Evolutionary conservation across 305 asterid genomes (phyloP).

Genomic region (Fraxinus albicans): DNA sequence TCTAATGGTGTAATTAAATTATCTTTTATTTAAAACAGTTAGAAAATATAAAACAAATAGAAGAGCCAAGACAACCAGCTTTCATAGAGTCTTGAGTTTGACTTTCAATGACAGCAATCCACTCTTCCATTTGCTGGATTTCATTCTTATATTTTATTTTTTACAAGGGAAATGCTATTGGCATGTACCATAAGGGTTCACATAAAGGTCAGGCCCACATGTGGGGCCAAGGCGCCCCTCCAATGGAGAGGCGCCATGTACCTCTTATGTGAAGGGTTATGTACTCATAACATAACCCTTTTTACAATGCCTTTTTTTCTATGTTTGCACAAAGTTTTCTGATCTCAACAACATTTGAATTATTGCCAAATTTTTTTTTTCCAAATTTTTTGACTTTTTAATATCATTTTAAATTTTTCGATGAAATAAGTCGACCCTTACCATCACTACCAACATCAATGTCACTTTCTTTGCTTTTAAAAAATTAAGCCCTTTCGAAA

Average conservation of each 20-base stretch:
- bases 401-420: background rate
- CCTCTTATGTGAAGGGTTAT: too few relatives aligned
- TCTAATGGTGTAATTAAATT: background rate
- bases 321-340: background rate
- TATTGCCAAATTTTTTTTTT: too few relatives aligned
- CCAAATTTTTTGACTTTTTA: constrained; percentile 9
- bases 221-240: too few relatives aligned
- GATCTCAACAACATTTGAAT: background rate
- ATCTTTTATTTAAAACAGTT: too few relatives aligned
- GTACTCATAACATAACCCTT: too few relatives aligned
- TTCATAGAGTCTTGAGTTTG: background rate
- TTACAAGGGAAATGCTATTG: too few relatives aligned
- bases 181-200: too few relatives aligned
- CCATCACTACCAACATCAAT: background rate
- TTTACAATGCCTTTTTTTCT: background rate
- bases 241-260: too few relatives aligned
- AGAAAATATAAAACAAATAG: background rate
- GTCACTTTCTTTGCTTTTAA: background rate
- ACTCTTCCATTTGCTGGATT: background rate
- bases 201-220: too few relatives aligned
- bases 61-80: background rate
- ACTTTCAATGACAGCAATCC: background rate
- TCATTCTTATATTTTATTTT: too few relatives aligned
- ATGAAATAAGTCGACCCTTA: background rate
- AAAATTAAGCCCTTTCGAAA: constrained; percentile 15